Evolutionary conservation across 345 rosid genomes (phyloP).

Genomic region (Euclidium syriacum): DNA sequence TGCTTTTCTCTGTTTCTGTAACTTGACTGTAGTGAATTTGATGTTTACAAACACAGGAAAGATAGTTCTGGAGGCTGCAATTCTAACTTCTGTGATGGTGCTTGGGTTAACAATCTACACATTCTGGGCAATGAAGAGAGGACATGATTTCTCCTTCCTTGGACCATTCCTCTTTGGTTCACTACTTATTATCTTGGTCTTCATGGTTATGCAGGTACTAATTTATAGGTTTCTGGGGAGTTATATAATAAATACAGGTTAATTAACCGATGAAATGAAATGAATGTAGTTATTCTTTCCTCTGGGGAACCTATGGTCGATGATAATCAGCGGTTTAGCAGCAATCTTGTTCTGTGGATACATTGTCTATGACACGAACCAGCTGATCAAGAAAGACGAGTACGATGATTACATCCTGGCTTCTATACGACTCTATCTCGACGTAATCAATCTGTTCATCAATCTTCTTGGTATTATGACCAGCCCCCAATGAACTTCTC

Average conservation of each 20-base stretch:
- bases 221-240: too few species aligned
- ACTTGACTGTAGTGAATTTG: too few species aligned
- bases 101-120: constrained; percentile 59
- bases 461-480: constrained; percentile 27
- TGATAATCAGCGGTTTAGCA: constrained; percentile 43
- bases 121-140: constrained; percentile 67
- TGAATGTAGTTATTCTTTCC: constrained; percentile 37
- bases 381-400: constrained; percentile 43
- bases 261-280: too few species aligned
- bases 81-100: constrained; percentile 49
- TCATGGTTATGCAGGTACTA: constrained; percentile 45
- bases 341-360: constrained; percentile 48
- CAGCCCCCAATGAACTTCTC: neutral
- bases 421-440: constrained; percentile 51
- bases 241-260: too few species aligned
- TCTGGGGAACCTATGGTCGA: constrained; percentile 37
- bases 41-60: constrained; percentile 33
- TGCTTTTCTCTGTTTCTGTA: neutral
- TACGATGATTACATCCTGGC: constrained; percentile 62
- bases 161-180: constrained; percentile 62
- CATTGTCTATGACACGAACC: constrained; percentile 49
- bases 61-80: constrained; percentile 51
- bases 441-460: constrained; percentile 57
- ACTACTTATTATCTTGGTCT: constrained; percentile 39
- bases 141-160: constrained; percentile 58